These are phyloP conservation scores for Salix koriyanagi DNA, from an alignment of 345 rosid genomes.

Conservation along the genomic window DNA sequence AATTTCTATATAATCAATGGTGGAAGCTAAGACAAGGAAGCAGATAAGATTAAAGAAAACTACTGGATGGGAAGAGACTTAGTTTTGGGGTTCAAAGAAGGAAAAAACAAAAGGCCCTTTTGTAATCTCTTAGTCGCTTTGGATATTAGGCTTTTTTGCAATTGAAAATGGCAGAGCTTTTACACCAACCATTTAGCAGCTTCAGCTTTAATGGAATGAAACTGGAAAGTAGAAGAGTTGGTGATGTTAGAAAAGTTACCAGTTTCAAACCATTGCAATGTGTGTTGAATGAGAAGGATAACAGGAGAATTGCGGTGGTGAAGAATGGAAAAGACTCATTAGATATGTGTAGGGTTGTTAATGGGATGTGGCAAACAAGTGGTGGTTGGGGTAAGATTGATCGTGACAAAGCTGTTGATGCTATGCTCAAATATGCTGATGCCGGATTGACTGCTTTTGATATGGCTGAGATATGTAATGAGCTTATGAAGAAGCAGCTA, in stretches of 20 bases:
- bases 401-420: slow-evolving; percentile 38
- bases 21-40: slow-evolving; percentile 1
- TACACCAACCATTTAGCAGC: slow-evolving; percentile 17
- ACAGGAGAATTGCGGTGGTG: slow-evolving; percentile 28
- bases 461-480: slow-evolving; percentile 60
- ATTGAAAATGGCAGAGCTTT: slow-evolving; percentile 30
- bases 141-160: not conserved
- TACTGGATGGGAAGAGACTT: too few species aligned
- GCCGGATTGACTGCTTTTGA: slow-evolving; percentile 50
- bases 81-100: not conserved
- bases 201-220: slow-evolving; percentile 24
- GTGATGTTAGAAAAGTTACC: slow-evolving; percentile 1
- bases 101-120: not conserved
- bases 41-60: slow-evolving; percentile 4
- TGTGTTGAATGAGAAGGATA: slow-evolving; percentile 33
- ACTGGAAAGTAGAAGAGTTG: slow-evolving; percentile 15
- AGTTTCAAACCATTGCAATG: slow-evolving; percentile 25
- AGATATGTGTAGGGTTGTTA: slow-evolving; percentile 52
- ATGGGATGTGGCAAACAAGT: slow-evolving; percentile 68
- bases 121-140: not conserved
- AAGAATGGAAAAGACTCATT: slow-evolving; percentile 49
- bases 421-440: slow-evolving; percentile 58
- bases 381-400: slow-evolving; percentile 62
- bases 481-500: not conserved
- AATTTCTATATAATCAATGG: not conserved